Conservation (phyloP, 1,139 yeast genomes). For the Zygotorulaspora mrakii region DNA sequence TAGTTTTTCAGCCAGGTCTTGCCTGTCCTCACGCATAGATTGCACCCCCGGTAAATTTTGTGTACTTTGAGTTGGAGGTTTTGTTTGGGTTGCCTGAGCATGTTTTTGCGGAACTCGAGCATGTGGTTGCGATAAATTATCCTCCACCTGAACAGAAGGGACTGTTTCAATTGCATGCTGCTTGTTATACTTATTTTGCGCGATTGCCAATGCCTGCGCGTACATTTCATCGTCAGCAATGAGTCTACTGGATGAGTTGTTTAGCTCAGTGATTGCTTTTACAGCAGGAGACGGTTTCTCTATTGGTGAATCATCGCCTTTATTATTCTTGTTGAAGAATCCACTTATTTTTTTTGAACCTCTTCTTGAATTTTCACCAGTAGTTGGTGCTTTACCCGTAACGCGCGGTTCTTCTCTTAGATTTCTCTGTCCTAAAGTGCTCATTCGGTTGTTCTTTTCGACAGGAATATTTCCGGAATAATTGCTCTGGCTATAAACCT, state of each 20-base stretch:
- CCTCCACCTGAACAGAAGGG: too few relatives aligned
- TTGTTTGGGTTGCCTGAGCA: too few relatives aligned
- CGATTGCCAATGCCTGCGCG: constrained; percentile 22
- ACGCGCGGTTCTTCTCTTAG: constrained; percentile 5
- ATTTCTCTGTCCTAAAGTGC: constrained; percentile 11
- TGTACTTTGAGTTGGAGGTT: background rate
- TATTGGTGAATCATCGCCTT: constrained; percentile 1
- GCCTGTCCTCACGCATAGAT: background rate
- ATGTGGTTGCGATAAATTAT: too few relatives aligned
- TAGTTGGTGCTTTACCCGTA: background rate
- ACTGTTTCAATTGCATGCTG: constrained; percentile 3
- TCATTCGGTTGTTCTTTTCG: constrained; percentile 3
- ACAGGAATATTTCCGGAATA: constrained; percentile 5
- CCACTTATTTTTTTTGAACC: constrained; percentile 9
- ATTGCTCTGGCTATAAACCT: constrained; percentile 17
- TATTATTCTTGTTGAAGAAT: constrained; percentile 8
- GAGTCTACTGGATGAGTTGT: constrained; percentile 3
- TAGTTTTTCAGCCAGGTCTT: background rate
- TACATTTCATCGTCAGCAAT: constrained; percentile 24
- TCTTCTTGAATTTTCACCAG: background rate
- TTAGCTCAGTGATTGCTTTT: background rate
- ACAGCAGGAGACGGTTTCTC: constrained; percentile 3
- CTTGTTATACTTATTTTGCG: constrained; percentile 15
- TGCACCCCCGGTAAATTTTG: background rate
- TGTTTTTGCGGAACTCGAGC: too few relatives aligned